A percentile compares a stretch with the other conserved stretches of the same genome.
Conservation (phyloP, 2,329 filamentous ascomycete species). For the Fusarium phyllophilum region DNA sequence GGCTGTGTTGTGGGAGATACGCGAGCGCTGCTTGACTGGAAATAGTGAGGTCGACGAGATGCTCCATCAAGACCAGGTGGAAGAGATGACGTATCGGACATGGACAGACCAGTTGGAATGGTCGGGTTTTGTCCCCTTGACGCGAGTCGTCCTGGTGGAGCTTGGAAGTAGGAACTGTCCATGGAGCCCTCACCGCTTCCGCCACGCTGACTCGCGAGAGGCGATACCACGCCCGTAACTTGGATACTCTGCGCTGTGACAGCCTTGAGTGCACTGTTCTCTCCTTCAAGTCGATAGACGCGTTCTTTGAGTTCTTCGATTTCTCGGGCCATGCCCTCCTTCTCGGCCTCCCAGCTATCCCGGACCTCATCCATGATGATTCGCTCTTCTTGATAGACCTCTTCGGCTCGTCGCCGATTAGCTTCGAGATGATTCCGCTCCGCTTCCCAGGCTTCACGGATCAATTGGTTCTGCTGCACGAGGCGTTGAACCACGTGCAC, state of each 20-base stretch:
- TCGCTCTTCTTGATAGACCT: constrained; percentile 66
- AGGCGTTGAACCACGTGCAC: constrained; percentile 53
- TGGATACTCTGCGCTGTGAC: constrained; percentile 45
- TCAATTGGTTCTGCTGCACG: constrained; percentile 54
- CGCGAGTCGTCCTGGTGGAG: constrained; percentile 27
- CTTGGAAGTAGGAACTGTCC: constrained; percentile 39
- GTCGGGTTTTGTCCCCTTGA: constrained; percentile 33
- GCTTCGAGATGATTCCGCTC: constrained; percentile 65
- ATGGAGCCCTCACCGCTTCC: constrained; percentile 40
- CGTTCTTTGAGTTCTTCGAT: constrained; percentile 55
- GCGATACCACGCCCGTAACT: constrained; percentile 46
- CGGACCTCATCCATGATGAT: constrained; percentile 64
- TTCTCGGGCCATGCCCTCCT: constrained; percentile 53
- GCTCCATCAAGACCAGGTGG: constrained; percentile 50
- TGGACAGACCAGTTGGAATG: constrained; percentile 31
- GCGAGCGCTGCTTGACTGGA: constrained; percentile 45
- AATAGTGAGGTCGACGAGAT: constrained; percentile 50
- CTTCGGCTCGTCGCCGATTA: constrained; percentile 62
- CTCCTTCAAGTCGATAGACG: constrained; percentile 49
- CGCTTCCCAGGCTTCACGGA: constrained; percentile 62
- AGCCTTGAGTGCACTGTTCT: constrained; percentile 50
- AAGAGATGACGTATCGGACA: constrained; percentile 40
- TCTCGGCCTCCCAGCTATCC: constrained; percentile 59
- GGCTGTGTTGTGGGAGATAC: constrained; percentile 50
- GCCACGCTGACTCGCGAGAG: constrained; percentile 43